These are phyloP conservation scores for Wolfiporia cocos DNA, from an alignment of 1,284 basidiomycete genomes.

Conservation along the genomic window DNA sequence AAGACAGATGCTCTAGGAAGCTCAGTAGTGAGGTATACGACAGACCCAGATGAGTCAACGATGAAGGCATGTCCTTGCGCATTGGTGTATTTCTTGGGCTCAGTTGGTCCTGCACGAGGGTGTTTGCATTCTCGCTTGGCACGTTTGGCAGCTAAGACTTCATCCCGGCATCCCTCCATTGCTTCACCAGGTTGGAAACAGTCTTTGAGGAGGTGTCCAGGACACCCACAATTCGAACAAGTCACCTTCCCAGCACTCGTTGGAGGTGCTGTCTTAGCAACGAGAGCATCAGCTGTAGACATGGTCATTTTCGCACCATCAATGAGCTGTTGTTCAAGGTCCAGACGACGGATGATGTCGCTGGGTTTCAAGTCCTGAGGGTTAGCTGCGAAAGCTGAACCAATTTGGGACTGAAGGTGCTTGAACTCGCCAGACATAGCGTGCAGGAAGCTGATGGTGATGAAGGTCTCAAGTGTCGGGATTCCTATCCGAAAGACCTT, in stretches of 20 bases:
- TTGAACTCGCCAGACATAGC: constrained; percentile 3
- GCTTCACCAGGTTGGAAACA: constrained; percentile 6
- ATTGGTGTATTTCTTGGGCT: neutral
- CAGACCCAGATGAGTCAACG: neutral
- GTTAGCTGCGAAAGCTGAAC: constrained; percentile 5
- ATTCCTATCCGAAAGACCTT: constrained; percentile 11
- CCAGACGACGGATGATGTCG: constrained; percentile 6
- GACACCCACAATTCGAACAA: constrained; percentile 5
- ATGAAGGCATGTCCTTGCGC: constrained; percentile 1
- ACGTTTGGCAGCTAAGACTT: neutral
- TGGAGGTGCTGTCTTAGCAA: neutral
- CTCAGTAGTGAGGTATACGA: neutral
- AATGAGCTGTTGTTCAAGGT: constrained; percentile 5
- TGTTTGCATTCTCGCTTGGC: neutral
- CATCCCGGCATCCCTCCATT: constrained; percentile 3
- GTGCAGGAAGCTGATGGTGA: constrained; percentile 7
- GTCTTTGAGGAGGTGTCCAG: constrained; percentile 1
- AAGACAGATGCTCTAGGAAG: neutral
- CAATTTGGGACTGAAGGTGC: constrained; percentile 6
- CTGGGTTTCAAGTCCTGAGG: neutral
- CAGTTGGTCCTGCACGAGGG: neutral
- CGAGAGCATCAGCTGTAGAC: neutral
- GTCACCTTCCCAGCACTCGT: too few species aligned
- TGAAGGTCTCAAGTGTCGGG: constrained; percentile 5
- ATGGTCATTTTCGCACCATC: neutral